Evolutionary conservation across 331 rosid species (phyloP), one percentile per base, ranked within the genome.

Genomic region (Prunus yedoensis): DNA sequence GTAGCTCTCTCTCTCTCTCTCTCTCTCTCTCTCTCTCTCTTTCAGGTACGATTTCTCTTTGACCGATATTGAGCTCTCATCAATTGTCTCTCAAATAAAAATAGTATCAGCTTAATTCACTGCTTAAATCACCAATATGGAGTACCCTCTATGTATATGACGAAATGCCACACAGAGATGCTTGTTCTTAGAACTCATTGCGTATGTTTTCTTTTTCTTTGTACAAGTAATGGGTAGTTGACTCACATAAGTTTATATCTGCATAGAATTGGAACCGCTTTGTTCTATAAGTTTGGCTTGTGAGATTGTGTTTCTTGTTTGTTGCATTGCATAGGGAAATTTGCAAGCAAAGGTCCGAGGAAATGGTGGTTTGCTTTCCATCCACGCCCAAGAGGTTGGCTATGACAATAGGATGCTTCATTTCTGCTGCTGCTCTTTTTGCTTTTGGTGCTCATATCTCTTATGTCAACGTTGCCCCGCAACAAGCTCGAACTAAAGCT

Each of bases 361-460:
- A 71, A 81, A 91, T 91, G 98, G 93, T 75, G 70, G 3, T 68
- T 81, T 93, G 97, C 80, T 93, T 78, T 68, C 95, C 98, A 3
- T 86, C 94, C 61, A 87, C 96, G 0, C 96, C 97, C n/a, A 88
- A 74, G 93, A 91, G 86, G 78, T 54, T 81, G 79, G 92, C 89
- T 15, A 49, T 77, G 80, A 85, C 89, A 70, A 45, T 91, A 45
- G 90, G 86, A 8, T 81, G 80, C 74, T 89, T 87, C 74, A n/a
- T 80, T 64, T 83, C 91, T 23, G 92, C 93, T 18, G 93, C 88
- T 77, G 85, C 88, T 47, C 51, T 84, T 32, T 83, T 91, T 1
- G 85, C 83, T 7, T 7, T 50, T n/a, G 92, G 92, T 18, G 71
- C n/a, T 32, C 90, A 93, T 82, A 79, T 86, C 68, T 91, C 97